Percentiles rank a stretch among this genome's conserved stretches.
Evolutionary conservation across 495 filamentous ascomycete genomes (phyloP).

Genomic region (Aspergillus sparsus): DNA sequence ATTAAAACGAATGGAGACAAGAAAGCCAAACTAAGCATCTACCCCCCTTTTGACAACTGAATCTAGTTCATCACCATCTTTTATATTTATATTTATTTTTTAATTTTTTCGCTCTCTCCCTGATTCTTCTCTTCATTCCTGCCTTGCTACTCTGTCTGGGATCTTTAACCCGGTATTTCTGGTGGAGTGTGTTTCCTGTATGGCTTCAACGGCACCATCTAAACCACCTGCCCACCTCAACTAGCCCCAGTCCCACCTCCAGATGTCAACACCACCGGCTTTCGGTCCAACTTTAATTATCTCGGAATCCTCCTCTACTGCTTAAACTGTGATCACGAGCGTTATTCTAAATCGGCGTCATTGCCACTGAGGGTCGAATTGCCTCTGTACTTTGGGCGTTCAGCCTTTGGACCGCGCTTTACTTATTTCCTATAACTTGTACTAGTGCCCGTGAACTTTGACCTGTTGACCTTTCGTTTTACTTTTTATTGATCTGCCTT

Average conservation of each 20-base stretch:
- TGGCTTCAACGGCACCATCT: constrained; percentile 22
- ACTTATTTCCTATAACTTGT: neutral
- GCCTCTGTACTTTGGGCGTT: neutral
- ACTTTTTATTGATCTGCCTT: neutral
- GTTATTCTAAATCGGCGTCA: constrained; percentile 15
- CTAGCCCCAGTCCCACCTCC: constrained; percentile 14
- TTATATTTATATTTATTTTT: constrained; percentile 4
- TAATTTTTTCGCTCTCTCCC: constrained; percentile 4
- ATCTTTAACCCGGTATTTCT: constrained; percentile 16
- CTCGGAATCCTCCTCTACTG: constrained; percentile 10
- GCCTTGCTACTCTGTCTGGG: constrained; percentile 1
- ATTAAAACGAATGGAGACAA: no score
- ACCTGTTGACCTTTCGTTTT: neutral
- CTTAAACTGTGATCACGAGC: constrained; percentile 13
- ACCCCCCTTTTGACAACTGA: constrained; percentile 6
- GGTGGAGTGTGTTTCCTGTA: constrained; percentile 18
- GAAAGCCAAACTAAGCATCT: neutral
- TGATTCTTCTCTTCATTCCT: constrained; percentile 11
- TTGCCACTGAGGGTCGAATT: constrained; percentile 17
- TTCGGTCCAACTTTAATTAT: constrained; percentile 21
- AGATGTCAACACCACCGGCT: constrained; percentile 18
- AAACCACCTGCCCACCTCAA: constrained; percentile 17
- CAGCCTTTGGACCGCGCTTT: neutral
- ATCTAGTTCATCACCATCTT: neutral
- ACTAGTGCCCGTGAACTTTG: neutral